Evolutionary conservation across 257 asterid genomes (phyloP).

Genomic region (Thymus mandschuricus): DNA sequence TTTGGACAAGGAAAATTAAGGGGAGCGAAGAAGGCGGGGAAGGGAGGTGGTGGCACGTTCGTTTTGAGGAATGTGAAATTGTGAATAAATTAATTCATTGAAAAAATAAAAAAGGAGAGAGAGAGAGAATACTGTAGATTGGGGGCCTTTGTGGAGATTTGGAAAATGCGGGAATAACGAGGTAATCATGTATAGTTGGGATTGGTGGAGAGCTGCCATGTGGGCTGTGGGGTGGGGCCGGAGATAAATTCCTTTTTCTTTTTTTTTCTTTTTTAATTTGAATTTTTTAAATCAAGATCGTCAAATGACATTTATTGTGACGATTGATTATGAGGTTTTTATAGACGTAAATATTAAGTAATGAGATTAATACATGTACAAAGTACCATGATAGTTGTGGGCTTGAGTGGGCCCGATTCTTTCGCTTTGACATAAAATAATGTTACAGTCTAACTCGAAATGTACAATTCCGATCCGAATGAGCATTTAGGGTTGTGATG

Average conservation of each 20-base stretch:
- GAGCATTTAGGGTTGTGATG: too few species aligned
- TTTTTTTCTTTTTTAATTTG: background rate
- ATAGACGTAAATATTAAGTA: too few species aligned
- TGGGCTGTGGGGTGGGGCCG: background rate
- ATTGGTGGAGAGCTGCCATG: constrained; percentile 30
- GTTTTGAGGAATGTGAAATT: background rate
- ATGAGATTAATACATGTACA: too few species aligned
- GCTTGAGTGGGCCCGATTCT: too few species aligned
- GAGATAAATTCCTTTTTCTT: background rate
- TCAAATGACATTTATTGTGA: too few species aligned
- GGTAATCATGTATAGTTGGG: constrained; percentile 37
- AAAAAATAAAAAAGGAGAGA: too few species aligned
- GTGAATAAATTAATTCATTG: constrained; percentile 15
- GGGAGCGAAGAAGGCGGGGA: constrained; percentile 52
- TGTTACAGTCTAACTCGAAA: too few species aligned
- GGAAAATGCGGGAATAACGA: constrained; percentile 37
- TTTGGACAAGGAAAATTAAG: constrained; percentile 9
- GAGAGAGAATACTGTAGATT: constrained; percentile 4
- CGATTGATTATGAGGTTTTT: too few species aligned
- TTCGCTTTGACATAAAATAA: too few species aligned
- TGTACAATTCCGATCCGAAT: too few species aligned
- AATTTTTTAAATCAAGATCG: too few species aligned
- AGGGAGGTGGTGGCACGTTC: constrained; percentile 46
- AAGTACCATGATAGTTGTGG: too few species aligned
- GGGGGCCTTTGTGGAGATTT: constrained; percentile 33